Conservation (phyloP, 345 rosid species). For the Bruguiera sexangula region DNA sequence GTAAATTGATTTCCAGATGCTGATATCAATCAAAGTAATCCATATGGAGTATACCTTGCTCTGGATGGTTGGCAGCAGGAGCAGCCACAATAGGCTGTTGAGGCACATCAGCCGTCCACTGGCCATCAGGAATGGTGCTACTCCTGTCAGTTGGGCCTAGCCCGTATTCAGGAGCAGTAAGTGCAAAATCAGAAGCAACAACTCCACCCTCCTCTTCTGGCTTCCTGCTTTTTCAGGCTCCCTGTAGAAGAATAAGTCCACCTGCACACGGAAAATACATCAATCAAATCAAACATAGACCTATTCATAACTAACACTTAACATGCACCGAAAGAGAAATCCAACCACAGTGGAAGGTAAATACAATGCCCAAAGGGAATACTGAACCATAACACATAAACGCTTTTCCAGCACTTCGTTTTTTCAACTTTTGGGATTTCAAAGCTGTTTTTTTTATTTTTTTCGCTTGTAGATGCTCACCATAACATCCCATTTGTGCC, state of each 20-base stretch:
- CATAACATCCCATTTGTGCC: conserved; percentile 36
- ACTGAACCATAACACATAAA: no score
- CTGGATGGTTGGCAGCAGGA: background rate
- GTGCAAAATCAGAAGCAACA: background rate
- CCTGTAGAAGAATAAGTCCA: conserved; percentile 24
- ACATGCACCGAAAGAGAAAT: no score
- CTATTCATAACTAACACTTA: no score
- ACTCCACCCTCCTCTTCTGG: background rate
- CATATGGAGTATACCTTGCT: background rate
- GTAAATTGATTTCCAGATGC: background rate
- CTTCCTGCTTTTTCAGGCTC: conserved; percentile 23
- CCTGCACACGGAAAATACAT: conserved; percentile 12
- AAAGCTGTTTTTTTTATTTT: no score
- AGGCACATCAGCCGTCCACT: background rate
- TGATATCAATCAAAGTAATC: background rate
- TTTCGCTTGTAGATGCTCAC: background rate
- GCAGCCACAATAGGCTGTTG: background rate
- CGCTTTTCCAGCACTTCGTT: no score
- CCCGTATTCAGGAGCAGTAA: background rate
- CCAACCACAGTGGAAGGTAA: no score
- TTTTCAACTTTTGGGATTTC: no score
- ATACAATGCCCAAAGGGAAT: no score
- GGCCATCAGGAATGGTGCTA: background rate
- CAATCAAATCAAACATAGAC: background rate
- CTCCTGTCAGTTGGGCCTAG: background rate